Conservation (phyloP, 1,284 basidiomycete species). For the Rhodotorula sp. region DNA sequence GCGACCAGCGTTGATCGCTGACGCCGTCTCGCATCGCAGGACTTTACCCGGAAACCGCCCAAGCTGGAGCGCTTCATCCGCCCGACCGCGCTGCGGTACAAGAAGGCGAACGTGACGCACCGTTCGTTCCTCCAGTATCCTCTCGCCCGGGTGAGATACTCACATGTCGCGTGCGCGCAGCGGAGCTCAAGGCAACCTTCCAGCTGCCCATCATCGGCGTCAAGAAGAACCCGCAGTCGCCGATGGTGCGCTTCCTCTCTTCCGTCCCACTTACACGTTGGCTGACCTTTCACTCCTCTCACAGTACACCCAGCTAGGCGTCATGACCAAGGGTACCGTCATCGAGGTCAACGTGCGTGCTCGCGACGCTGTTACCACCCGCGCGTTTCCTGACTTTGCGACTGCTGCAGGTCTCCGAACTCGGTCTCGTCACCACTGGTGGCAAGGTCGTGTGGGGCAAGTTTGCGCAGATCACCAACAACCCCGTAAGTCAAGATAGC, state of each 20-base stretch:
- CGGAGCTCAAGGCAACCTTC: constrained; percentile 97
- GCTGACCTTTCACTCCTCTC: background rate
- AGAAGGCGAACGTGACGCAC: constrained; percentile 98
- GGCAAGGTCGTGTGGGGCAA: constrained; percentile 78
- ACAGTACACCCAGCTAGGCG: constrained; percentile 69
- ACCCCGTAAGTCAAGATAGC: constrained; percentile 9
- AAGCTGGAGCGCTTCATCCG: constrained; percentile 99
- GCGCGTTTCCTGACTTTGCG: too few species aligned
- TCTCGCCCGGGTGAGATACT: background rate
- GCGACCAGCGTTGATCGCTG: background rate
- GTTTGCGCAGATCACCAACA: constrained; percentile 63
- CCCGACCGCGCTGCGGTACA: constrained; percentile 95
- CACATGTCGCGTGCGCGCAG: constrained; percentile 53
- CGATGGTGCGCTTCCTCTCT: constrained; percentile 72
- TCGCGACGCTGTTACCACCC: constrained; percentile 4
- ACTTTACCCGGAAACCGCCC: constrained; percentile 96
- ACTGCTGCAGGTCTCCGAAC: constrained; percentile 64
- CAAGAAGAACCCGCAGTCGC: constrained; percentile 99
- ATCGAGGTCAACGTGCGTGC: constrained; percentile 83
- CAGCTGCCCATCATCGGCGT: constrained; percentile 97
- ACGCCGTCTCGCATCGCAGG: constrained; percentile 53
- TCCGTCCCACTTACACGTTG: background rate
- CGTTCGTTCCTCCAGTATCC: constrained; percentile 61
- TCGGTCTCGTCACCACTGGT: constrained; percentile 98
- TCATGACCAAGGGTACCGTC: constrained; percentile 97